Base-by-base conservation (phyloP, 1,284 basidiomycete species). In the Microbotryomycetes sp. region DNA sequence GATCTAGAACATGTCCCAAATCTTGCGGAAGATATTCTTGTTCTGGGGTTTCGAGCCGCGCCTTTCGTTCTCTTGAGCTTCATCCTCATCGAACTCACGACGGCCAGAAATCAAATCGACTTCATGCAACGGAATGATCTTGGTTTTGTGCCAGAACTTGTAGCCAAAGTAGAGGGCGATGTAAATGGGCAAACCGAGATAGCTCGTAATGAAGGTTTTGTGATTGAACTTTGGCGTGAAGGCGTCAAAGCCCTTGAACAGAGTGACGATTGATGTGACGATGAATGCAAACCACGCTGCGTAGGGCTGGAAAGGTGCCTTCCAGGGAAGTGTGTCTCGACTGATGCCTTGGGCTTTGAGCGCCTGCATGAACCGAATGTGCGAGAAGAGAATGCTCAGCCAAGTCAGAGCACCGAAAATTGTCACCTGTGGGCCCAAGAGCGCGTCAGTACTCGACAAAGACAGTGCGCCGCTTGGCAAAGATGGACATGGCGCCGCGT, bases 341-440 rank as follows among this genome's bases (percentile, higher is more conserved):
- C 80, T 81, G 65, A 83, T 79, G 16, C 85, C 85, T 61, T 88
- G 85, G 0, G 77, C 81, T 65, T 83, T 79, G 64, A 88, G 75
- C 1, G 84, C 85, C 68, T 80, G 79, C 85, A 87, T 85, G 75
- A 88, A 87, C 15, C 78, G 79, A 60, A 88, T 82, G 75, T 88
- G 86, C 11, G 82, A 81, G 52, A 80, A 82, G 47, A 81, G 75
- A 60, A 89, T 88, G 24, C 79, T 82, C 78, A 88, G 66, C 74
- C 73, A 71, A 9, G 71, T 69, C 23, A 70, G 57, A 28, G 62
- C 59, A 26, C 56, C 86, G 68, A 85, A 85, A 49, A 83, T 83
- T 6, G 83, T 82, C 45, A 86, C 83, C 51, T 86, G 73, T 66
- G 83, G 83, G 27, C 24, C 6, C 29, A 30, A n/a, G 54, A 27